phyloP scores from a whole-genome alignment of 371 early-diverging fungal genomes.

The Saksenaea vasiformis region DNA sequence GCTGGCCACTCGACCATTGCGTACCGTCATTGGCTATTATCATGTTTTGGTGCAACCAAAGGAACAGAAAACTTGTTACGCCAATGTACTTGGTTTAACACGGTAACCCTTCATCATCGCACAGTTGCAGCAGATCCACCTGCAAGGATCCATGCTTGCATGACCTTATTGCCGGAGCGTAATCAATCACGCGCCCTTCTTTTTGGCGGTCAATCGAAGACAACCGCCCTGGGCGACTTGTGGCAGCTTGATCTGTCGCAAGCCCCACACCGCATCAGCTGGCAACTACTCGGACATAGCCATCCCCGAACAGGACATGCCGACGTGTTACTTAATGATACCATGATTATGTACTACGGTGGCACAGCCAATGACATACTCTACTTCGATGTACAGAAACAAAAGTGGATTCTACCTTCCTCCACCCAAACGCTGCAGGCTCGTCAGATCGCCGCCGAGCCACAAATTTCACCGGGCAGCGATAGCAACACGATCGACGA shows the following conservation, averaged over 20 bases:
- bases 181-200: constrained; percentile 8
- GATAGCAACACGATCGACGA: too few species aligned
- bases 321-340: background rate
- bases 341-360: background rate
- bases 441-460: background rate
- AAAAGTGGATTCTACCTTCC: background rate
- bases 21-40: constrained; percentile 21
- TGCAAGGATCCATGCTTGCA: constrained; percentile 19
- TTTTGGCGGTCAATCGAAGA: constrained; percentile 17
- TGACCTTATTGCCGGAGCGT: constrained; percentile 7
- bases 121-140: constrained; percentile 9
- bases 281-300: constrained; percentile 9
- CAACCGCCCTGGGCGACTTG: constrained; percentile 16
- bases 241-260: constrained; percentile 23
- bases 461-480: too few species aligned
- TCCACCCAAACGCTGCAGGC: background rate
- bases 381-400: background rate
- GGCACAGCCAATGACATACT: background rate
- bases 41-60: constrained; percentile 24
- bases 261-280: constrained; percentile 11
- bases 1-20: constrained; percentile 22
- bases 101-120: background rate
- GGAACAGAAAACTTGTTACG: background rate
- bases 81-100: constrained; percentile 16
- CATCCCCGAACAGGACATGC: constrained; percentile 7